Conservation (phyloP, 768 basidiomycete species). For the Auricularia sp. region DNA sequence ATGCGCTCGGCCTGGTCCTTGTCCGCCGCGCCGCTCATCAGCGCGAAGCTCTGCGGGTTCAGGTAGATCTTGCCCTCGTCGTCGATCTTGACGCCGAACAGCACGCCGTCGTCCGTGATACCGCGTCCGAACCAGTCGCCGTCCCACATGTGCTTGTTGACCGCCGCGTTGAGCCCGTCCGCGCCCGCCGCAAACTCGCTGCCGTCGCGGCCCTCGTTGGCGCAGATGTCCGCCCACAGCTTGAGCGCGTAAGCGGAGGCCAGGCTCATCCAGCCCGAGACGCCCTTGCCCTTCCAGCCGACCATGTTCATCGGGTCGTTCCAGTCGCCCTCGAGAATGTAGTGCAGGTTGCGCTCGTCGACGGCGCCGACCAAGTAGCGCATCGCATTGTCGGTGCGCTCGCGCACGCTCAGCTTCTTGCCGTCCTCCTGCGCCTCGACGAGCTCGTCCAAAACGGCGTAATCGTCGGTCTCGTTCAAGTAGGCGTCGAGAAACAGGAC, state of each 20-base stretch:
- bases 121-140: slow-evolving; percentile 1
- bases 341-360: background rate
- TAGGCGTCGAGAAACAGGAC: background rate
- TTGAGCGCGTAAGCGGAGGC: background rate
- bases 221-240: background rate
- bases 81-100: slow-evolving; percentile 1
- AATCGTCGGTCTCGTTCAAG: background rate
- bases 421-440: background rate
- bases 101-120: slow-evolving; percentile 1
- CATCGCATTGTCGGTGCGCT: background rate
- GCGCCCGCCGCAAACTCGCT: background rate
- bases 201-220: background rate
- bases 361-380: background rate
- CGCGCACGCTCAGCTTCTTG: background rate
- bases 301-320: slow-evolving; percentile 3
- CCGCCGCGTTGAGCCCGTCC: background rate
- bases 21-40: background rate
- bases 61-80: slow-evolving; percentile 1
- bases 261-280: background rate
- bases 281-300: background rate
- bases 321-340: slow-evolving; percentile 2
- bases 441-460: background rate
- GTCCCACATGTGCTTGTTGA: slow-evolving; percentile 1
- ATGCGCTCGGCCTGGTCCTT: background rate
- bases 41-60: slow-evolving; percentile 1